A percentile compares a stretch with the other conserved stretches of the same genome.
These are phyloP conservation scores for Chaetomium sp. DNA, from an alignment of 2,329 filamentous ascomycete genomes.

Conservation along the genomic window DNA sequence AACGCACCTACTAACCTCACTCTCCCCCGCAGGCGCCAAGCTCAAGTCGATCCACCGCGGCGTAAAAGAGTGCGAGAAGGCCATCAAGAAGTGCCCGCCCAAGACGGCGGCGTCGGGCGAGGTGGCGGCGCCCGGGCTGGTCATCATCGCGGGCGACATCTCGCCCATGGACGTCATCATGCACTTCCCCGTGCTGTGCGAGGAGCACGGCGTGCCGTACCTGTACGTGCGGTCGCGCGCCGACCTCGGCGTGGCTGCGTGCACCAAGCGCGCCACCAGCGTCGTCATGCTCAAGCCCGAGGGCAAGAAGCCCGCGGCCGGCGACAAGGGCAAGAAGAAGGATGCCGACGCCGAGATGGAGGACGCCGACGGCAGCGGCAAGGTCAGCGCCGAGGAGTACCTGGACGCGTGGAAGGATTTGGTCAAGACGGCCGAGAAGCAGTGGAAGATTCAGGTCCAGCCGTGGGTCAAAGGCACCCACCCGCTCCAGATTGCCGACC, in stretches of 20 bases:
- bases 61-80: conserved; percentile 98
- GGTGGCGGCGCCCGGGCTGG: conserved; percentile 61
- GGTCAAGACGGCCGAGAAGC: conserved; percentile 67
- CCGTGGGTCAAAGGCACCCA: conserved; percentile 37
- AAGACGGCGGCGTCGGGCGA: conserved; percentile 63
- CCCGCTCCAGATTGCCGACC: conserved; percentile 33
- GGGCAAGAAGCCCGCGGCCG: conserved; percentile 54
- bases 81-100: conserved; percentile 85
- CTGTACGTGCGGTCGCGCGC: conserved; percentile 91
- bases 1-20: conserved; percentile 12
- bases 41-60: conserved; percentile 94
- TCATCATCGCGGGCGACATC: conserved; percentile 95
- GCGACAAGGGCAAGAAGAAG: conserved; percentile 45
- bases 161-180: conserved; percentile 98
- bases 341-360: conserved; percentile 51
- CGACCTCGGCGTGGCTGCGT: conserved; percentile 89
- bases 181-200: conserved; percentile 95
- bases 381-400: conserved; percentile 61
- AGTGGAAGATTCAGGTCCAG: conserved; percentile 58
- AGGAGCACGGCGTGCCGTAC: conserved; percentile 97
- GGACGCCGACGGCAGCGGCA: conserved; percentile 48
- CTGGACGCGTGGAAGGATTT: conserved; percentile 65
- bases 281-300: conserved; percentile 76
- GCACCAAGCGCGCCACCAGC: conserved; percentile 93
- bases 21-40: conserved; percentile 73